phyloP scores from a whole-genome alignment of 108 stramenopile species.

The Cylindrotheca fusiformis region DNA sequence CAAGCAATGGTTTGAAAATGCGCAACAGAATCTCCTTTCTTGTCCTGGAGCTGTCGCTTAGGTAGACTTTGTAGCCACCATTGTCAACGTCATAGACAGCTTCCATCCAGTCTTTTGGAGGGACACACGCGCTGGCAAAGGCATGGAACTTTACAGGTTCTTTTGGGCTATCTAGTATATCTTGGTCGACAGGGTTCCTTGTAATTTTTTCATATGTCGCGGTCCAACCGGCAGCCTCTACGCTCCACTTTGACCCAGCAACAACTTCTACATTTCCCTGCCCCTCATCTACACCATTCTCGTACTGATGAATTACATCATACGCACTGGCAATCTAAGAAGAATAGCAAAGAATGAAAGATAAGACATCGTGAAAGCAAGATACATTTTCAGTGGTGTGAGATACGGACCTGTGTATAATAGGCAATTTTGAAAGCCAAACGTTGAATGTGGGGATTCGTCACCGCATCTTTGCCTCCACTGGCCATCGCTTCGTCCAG shows the following conservation, averaged over 20 bases:
- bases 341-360: conserved; percentile 33
- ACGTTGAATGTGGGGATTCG: conserved; percentile 41
- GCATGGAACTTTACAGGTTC: conserved; percentile 26
- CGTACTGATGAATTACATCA: conserved; percentile 62
- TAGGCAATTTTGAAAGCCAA: conserved; percentile 60
- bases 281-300: conserved; percentile 18
- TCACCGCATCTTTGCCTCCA: conserved; percentile 18
- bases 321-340: conserved; percentile 52
- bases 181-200: conserved; percentile 16
- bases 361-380: conserved; percentile 10
- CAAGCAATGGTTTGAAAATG: conserved; percentile 67
- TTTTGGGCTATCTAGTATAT: conserved; percentile 1
- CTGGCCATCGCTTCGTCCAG: conserved; percentile 47
- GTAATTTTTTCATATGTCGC: conserved; percentile 32
- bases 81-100: conserved; percentile 25
- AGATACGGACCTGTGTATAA: conserved; percentile 44
- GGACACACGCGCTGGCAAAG: conserved; percentile 29
- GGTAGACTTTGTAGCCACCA: conserved; percentile 37
- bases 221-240: conserved; percentile 40
- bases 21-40: conserved; percentile 54
- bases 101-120: conserved; percentile 28
- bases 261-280: conserved; percentile 6
- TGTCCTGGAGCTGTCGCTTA: conserved; percentile 63
- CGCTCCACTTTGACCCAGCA: conserved; percentile 26
- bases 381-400: conserved; percentile 8